Base-by-base conservation (phyloP, 305 asterid species). In the Rubia balearica region DNA sequence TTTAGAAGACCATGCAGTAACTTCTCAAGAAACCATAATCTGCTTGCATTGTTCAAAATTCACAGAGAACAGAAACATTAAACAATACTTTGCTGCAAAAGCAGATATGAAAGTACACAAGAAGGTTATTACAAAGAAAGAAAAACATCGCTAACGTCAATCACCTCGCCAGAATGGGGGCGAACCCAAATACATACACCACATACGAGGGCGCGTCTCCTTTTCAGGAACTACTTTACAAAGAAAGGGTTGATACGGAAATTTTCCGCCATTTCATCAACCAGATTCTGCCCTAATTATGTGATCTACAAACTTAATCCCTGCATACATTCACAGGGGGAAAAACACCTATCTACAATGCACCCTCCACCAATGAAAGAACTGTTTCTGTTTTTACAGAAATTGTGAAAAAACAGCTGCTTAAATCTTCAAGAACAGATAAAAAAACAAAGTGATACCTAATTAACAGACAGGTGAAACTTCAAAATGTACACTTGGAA, bases 401-500 rank as follows among this genome's bases (percentile, higher is more conserved):
- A 36, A 1, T 16, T 16, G 30, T 40, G 49, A 40, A 7, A 64
- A 61, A 51, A 74, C 70, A 19, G 22, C n/a, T 9, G 49, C 53
- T 69, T 48, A 9, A 48, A 22, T 16, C 7, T 69, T 51, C 17
- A 51, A 51, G 19, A n/a, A 13, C 65, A 38, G 55, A 60, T 4
- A 22, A 13, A 46, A 48, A 4, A 19, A 16, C 67, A 66, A 73
- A 66, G 7, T 24, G 40, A 56, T 67, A 55, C 43, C 68, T n/a
- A 67, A 17, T 30, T 7, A 41, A 17, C n/a, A 63, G 55, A 8
- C 41, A 27, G 30, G 8, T 49, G 21, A 27, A 51, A 17, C 24
- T 42, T 75, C 74, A 67, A 67, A 71, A 71, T 75, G 70, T 75
- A 68, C 65, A 79, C 64, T 82, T 49, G 53, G 74, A 72, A 71